Evolutionary conservation across 1,284 basidiomycete genomes (phyloP), one percentile per base, ranked within the genome.

Genomic region (Leccinum griseonigrum): DNA sequence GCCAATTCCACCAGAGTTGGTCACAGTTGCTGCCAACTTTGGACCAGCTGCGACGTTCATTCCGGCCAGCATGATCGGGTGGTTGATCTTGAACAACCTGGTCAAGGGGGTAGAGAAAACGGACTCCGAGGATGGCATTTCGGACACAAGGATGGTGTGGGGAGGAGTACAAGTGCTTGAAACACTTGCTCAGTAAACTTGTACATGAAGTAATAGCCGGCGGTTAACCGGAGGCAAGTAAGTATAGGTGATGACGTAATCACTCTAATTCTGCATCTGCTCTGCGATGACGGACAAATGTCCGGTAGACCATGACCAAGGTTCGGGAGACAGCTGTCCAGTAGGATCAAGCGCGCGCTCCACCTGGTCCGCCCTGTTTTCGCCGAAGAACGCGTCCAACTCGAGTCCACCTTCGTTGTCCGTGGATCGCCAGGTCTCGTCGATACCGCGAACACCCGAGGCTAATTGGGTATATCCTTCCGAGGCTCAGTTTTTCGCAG

Each of bases 401-500:
- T 61, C 75, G 61, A 66, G 73, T 60, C 65, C 71, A 60, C 66
- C 75, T 50, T 63, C 77, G 59, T 79, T 91, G 63, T 88, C 87
- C 10, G 81, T 78, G 9, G 83, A 91, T 10, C 87, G 96, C 63
- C 91, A 93, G 71, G 82, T 86, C 31, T 98, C 96, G 5, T 92
- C 94, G 14, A 98, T 98, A 72, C 97, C 96, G 8, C 86, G 90
- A 68, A 69, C 78, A 13, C 76, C 80, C 50, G 84, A 85, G 58
- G 81, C 82, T 52, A 91, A 94, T 63, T 99, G 97, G 97, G 92
- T 98, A 34, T 99, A 99, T 76, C 97, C 97, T n/a, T 98, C 97
- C 11, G 93, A 98, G 70, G 86, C 91, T 16, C 97, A 98, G 77
- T 99, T 99, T 82, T 99, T 92, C 77, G 83, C 91, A 26, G 97